Conservation (phyloP, 192 early-diverging fungal species). For the Cetraspora pellucida region DNA sequence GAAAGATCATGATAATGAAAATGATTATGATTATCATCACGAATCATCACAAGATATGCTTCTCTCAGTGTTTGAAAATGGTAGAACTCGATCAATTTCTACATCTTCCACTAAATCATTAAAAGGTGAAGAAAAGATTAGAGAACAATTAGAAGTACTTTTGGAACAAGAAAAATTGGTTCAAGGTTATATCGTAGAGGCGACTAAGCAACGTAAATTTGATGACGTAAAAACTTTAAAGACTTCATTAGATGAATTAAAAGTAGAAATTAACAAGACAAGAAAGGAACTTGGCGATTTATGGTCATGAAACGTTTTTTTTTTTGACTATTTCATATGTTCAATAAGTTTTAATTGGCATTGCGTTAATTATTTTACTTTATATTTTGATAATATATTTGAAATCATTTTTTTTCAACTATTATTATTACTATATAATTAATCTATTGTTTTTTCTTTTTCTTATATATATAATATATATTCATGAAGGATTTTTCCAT, state of each 20-base stretch:
- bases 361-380: too few relatives aligned
- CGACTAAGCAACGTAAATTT: slow-evolving; percentile 62
- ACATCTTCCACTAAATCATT: slow-evolving; percentile 31
- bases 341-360: too few relatives aligned
- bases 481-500: too few relatives aligned
- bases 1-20: slow-evolving; percentile 24
- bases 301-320: background rate
- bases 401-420: too few relatives aligned
- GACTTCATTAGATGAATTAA: slow-evolving; percentile 64
- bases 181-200: slow-evolving; percentile 65
- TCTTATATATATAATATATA: too few relatives aligned
- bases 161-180: slow-evolving; percentile 70
- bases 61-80: slow-evolving; percentile 32
- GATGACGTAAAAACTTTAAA: slow-evolving; percentile 74
- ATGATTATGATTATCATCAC: background rate
- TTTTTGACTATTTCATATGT: too few relatives aligned
- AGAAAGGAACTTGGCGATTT: slow-evolving; percentile 31
- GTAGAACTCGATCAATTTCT: background rate
- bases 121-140: slow-evolving; percentile 39
- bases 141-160: slow-evolving; percentile 56
- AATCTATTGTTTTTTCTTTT: too few relatives aligned
- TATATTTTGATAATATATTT: too few relatives aligned
- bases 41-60: background rate
- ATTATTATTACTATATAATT: too few relatives aligned
- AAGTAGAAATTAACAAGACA: slow-evolving; percentile 55